Evolutionary conservation across 1,284 basidiomycete species (phyloP).

Genomic region (Microbotryum violaceum): DNA sequence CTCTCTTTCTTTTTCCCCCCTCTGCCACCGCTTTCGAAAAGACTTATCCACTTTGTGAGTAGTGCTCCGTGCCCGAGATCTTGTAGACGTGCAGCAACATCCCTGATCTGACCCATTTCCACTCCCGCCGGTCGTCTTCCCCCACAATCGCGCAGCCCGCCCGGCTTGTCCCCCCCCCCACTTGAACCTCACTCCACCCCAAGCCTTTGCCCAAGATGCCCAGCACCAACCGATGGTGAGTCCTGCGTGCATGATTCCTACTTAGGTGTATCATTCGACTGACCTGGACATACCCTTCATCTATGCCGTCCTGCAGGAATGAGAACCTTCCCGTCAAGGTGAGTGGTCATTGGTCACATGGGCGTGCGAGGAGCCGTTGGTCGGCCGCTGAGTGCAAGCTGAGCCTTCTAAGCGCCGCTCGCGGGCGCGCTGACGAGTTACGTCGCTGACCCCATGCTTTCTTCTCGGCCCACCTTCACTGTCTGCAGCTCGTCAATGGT

Average conservation of each 20-base stretch:
- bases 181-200: no score
- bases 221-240: slow-evolving; percentile 8
- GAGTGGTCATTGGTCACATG: background rate
- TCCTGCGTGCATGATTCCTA: background rate
- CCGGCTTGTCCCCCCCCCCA: no score
- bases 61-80: no score
- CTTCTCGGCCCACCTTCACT: background rate
- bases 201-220: background rate
- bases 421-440: background rate
- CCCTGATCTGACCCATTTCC: no score
- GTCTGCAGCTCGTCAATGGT: slow-evolving; percentile 1
- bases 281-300: background rate
- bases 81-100: no score
- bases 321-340: slow-evolving; percentile 30
- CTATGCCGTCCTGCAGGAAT: slow-evolving; percentile 8
- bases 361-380: background rate
- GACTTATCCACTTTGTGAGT: no score
- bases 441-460: background rate
- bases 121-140: no score
- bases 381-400: background rate
- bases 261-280: no score
- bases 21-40: no score
- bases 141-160: no score
- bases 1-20: no score
- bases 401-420: background rate